Evolutionary conservation across 345 rosid genomes (phyloP), one percentile per base, ranked within the genome.

Genomic region (Microthlaspi erraticum): DNA sequence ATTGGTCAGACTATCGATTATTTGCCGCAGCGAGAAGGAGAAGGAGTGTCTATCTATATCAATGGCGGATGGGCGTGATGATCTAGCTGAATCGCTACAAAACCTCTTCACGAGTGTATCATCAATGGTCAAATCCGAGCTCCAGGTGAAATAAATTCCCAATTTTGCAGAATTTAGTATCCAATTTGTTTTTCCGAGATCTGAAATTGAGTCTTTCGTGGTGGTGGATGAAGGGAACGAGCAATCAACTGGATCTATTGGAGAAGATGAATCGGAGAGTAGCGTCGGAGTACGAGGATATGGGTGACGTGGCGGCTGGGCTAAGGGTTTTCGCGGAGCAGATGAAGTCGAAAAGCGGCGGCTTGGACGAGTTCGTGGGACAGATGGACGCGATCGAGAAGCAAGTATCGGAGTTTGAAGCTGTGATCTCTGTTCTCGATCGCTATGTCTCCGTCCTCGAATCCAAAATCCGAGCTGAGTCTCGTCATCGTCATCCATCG

Each of bases 221-320:
- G 46, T 43, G 1, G 49, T 42, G 5, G 50, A 31, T 19, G 2
- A 26, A 94, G 93, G 95, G 96, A 51, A 84, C 95, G 66, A 89
- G 67, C 63, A 87, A 79, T 70, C 74, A 77, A 20, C 65, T 91
- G 58, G 93, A 89, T 70, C 83, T 94, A 1, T 38, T 91, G 83
- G 93, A 86, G 90, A 89, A 88, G 83, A 89, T 91, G 99, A 89
- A 94, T 52, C 37, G 56, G 60, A 89, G 83, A 74, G 90, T 94
- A 39, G 78, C 85, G 0, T 77, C 88, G 29, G 96, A 94, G 79
- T 94, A 87, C 75, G 64, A 78, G 6, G 90, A 84, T 26, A 78
- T 89, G 7, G 97, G 90, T 8, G 96, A 88, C 56, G 90, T 94
- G 63, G 90, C 92, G 11, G 77, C 92, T 0, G 95, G 96, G 60